phyloP scores from a whole-genome alignment of 1,139 yeast genomes.

The Lodderomyces parapsilosis region DNA sequence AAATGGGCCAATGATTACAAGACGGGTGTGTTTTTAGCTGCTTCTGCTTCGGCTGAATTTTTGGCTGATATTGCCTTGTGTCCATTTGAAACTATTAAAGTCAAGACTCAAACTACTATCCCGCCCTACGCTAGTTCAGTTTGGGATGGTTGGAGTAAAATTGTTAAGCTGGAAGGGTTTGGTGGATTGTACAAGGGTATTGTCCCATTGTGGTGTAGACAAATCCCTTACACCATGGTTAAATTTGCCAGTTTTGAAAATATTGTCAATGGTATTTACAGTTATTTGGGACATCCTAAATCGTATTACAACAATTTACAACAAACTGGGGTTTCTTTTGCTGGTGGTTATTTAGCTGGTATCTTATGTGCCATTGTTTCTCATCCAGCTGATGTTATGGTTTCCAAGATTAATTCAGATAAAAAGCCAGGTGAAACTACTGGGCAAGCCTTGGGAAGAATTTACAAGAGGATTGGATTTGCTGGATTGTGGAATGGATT shows the following conservation, averaged over 20 bases:
- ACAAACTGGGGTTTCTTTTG: constrained; percentile 91
- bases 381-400: constrained; percentile 98
- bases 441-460: constrained; percentile 66
- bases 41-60: constrained; percentile 91
- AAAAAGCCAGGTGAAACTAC: constrained; percentile 64
- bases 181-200: constrained; percentile 82
- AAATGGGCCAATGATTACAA: constrained; percentile 62
- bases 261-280: constrained; percentile 73
- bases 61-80: constrained; percentile 85
- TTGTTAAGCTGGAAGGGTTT: constrained; percentile 64
- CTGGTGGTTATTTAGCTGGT: constrained; percentile 96
- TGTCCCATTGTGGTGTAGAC: constrained; percentile 90
- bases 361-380: constrained; percentile 91
- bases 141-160: constrained; percentile 65
- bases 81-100: constrained; percentile 93
- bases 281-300: constrained; percentile 44
- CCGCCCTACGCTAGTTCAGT: constrained; percentile 74
- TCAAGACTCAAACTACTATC: constrained; percentile 85
- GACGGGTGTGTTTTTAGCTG: constrained; percentile 73
- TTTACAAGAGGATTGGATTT: constrained; percentile 81
- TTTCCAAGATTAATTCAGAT: constrained; percentile 82
- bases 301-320: constrained; percentile 44
- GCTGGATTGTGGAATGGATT: constrained; percentile 92
- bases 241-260: constrained; percentile 92
- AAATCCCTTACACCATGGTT: constrained; percentile 95